Evolutionary conservation across 768 basidiomycete genomes (phyloP), one percentile per base, ranked within the genome.

Genomic region (Leccinum sublutescens): DNA sequence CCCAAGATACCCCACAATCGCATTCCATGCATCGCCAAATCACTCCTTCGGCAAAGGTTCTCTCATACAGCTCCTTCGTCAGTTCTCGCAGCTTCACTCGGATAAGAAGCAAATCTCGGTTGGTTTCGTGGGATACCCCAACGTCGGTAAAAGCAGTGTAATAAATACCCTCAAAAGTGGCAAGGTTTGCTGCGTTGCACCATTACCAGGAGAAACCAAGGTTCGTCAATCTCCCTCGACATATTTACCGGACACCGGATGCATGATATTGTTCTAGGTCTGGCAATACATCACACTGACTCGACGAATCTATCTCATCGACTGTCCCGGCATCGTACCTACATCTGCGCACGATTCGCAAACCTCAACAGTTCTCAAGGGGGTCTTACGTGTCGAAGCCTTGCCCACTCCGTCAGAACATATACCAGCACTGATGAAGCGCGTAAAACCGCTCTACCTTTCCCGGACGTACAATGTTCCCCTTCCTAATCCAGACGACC

Each of bases 221-320:
- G 75, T 81, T 47, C 31, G 70, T 60, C 27, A 25, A 53, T 50
- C n/a, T 34, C 40, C 34, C 55, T 34, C 38, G 23, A 36, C 29
- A 17, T 11, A 4, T 17, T 19, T 17, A 15, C 8, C 12, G 21
- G 45, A 49, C 43, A 15, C 23, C 36, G 48, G 19, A 60, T 27
- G 2, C 38, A 60, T 51, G 38, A 47, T 58, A 8, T 49, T 40
- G 19, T n/a, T 38, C 15, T 57, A 75, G 75, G 95, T 98, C 64
- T 99, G 97, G 97, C 96, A 99, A 82, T 99, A 99, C 75, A 98
- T 99, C 78, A 95, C 94, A 29, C 79, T 99, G 45, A 99, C 95
- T 60, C 85, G 89, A 62, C 85, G 91, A 55, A 99, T 99, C 71
- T 99, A 98, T 79, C 88, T 99, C 65, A 98, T 99, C 77, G 97